phyloP scores from a whole-genome alignment of 2,329 filamentous ascomycete genomes.

The Westerdykella sp. region DNA sequence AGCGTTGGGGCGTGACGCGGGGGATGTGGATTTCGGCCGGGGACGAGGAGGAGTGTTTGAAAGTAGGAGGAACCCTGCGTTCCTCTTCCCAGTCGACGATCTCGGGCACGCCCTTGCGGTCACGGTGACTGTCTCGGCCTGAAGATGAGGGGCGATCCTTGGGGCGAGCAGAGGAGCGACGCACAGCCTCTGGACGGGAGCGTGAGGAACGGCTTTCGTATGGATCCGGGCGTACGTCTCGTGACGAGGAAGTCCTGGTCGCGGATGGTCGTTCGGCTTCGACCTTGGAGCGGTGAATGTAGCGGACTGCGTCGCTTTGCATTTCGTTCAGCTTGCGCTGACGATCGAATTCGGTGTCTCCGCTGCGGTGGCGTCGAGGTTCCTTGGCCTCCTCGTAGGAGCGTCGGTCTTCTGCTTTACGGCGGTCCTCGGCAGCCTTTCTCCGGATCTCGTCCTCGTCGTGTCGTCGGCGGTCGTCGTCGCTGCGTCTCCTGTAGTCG shows the following conservation, averaged over 20 bases:
- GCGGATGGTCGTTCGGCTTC: constrained; percentile 26
- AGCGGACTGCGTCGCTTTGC: constrained; percentile 23
- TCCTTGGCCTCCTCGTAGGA: constrained; percentile 18
- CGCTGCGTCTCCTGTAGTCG: constrained; percentile 25
- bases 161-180: constrained; percentile 32
- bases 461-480: constrained; percentile 16
- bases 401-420: constrained; percentile 25
- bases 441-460: constrained; percentile 12
- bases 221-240: constrained; percentile 23
- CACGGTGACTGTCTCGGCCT: constrained; percentile 17
- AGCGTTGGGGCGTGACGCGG: constrained; percentile 22
- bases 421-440: constrained; percentile 17
- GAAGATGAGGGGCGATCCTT: constrained; percentile 23
- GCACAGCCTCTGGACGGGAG: constrained; percentile 25
- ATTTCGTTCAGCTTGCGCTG: constrained; percentile 23
- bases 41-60: constrained; percentile 37
- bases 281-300: constrained; percentile 23
- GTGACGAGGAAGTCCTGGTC: constrained; percentile 20
- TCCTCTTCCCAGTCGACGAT: constrained; percentile 30
- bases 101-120: constrained; percentile 22
- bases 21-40: constrained; percentile 30
- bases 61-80: constrained; percentile 22
- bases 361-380: constrained; percentile 3
- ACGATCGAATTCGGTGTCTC: constrained; percentile 12
- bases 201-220: constrained; percentile 19